Percentiles rank a stretch among this genome's conserved stretches.
These are phyloP conservation scores for Mortierella sp. DNA, from an alignment of 371 early-diverging fungal genomes.

Conservation along the genomic window DNA sequence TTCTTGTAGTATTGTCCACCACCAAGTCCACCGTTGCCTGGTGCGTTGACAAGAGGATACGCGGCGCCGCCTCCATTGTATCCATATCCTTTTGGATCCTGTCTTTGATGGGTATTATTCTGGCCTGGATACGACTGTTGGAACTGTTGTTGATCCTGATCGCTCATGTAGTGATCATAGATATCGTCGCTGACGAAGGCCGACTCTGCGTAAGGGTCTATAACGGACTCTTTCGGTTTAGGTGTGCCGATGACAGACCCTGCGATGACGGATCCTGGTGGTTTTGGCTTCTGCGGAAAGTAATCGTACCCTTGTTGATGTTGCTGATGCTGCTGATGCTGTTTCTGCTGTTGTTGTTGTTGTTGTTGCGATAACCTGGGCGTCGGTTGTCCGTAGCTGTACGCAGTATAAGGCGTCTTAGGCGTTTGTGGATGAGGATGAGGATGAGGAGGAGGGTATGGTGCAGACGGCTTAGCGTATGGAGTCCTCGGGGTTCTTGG, in stretches of 20 bases:
- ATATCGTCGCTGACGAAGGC: slow-evolving; percentile 30
- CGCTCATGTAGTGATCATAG: slow-evolving; percentile 20
- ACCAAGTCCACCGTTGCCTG: neutral
- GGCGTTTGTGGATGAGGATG: too few species aligned
- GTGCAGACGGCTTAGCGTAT: slow-evolving; percentile 11
- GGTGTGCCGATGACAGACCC: neutral
- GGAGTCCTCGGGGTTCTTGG: slow-evolving; percentile 13
- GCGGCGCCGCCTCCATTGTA: slow-evolving; percentile 2
- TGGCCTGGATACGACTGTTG: neutral
- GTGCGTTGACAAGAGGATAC: slow-evolving; percentile 4
- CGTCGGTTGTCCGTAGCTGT: slow-evolving; percentile 11
- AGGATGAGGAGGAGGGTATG: slow-evolving; percentile 4
- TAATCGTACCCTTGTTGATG: slow-evolving; percentile 26
- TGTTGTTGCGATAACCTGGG: neutral
- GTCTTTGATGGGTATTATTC: slow-evolving; percentile 1
- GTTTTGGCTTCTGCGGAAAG: slow-evolving; percentile 12
- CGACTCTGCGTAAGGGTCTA: slow-evolving; percentile 38
- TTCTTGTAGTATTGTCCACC: too few species aligned
- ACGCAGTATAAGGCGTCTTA: slow-evolving; percentile 14
- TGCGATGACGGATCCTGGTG: too few species aligned
- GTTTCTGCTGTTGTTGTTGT: slow-evolving; percentile 10
- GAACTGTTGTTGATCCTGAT: slow-evolving; percentile 14
- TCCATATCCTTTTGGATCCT: slow-evolving; percentile 1
- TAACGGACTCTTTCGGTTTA: neutral
- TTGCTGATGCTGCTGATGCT: slow-evolving; percentile 10